phyloP scores from a whole-genome alignment of 768 basidiomycete species.

The Pholiota conissans region DNA sequence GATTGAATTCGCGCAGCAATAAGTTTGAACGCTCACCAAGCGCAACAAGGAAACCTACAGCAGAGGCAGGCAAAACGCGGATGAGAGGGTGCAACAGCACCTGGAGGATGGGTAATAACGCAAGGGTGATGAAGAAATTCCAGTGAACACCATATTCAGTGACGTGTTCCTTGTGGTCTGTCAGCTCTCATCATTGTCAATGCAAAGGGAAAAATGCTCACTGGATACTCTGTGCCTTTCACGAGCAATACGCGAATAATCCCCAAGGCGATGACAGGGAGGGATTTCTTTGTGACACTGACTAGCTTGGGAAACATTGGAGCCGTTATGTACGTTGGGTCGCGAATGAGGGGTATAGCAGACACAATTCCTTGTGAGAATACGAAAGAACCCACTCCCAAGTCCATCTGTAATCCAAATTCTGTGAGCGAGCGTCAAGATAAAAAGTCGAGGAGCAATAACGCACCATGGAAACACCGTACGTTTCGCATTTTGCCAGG shows the following conservation, averaged over 20 bases:
- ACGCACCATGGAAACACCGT: constrained; percentile 89
- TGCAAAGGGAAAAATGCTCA: constrained; percentile 32
- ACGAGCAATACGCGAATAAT: constrained; percentile 79
- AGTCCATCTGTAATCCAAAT: constrained; percentile 75
- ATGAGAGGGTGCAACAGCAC: constrained; percentile 70
- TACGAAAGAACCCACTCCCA: constrained; percentile 96
- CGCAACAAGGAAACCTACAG: constrained; percentile 63
- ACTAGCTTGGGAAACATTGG: constrained; percentile 53
- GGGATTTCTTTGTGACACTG: constrained; percentile 50
- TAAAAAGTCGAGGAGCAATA: neutral
- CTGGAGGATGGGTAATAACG: constrained; percentile 73
- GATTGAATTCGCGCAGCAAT: neutral
- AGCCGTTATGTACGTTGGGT: constrained; percentile 50
- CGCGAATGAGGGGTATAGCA: constrained; percentile 75
- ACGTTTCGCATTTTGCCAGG: constrained; percentile 92
- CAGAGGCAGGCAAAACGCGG: constrained; percentile 50
- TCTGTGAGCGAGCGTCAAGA: neutral
- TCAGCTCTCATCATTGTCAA: neutral
- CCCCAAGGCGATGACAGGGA: constrained; percentile 74
- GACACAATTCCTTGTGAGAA: constrained; percentile 94
- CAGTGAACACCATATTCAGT: constrained; percentile 97
- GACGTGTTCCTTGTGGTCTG: constrained; percentile 70
- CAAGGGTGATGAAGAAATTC: constrained; percentile 98
- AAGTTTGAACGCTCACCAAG: constrained; percentile 45
- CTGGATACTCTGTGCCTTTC: constrained; percentile 93